These are phyloP conservation scores for Limonomyces culmigenus DNA, from an alignment of 1,284 basidiomycete species.

Conservation along the genomic window DNA sequence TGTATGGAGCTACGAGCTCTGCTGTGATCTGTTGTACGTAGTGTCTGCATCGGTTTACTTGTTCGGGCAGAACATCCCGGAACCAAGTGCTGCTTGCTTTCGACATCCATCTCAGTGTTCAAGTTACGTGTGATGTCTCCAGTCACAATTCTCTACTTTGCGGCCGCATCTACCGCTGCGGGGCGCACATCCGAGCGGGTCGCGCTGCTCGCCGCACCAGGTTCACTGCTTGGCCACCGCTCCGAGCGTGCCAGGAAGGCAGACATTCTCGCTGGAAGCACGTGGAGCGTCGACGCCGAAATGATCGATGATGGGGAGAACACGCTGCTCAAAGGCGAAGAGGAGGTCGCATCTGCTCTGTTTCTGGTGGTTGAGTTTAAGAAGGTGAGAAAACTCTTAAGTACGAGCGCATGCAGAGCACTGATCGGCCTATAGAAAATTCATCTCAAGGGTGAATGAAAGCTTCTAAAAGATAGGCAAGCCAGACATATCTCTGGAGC, in stretches of 20 bases:
- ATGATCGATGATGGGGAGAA: slow-evolving; percentile 48
- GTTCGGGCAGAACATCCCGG: too few species aligned
- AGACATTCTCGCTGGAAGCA: slow-evolving; percentile 36
- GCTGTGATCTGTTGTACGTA: too few species aligned
- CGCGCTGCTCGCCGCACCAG: slow-evolving; percentile 34
- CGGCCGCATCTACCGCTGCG: slow-evolving; percentile 55
- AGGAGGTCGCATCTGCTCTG: slow-evolving; percentile 71
- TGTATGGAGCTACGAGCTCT: not conserved
- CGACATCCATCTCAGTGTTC: too few species aligned
- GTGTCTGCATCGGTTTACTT: too few species aligned
- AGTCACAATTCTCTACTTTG: slow-evolving; percentile 70
- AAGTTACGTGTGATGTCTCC: too few species aligned
- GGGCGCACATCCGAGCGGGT: slow-evolving; percentile 33
- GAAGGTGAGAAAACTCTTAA: too few species aligned
- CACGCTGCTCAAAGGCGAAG: slow-evolving; percentile 44
- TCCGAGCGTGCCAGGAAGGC: slow-evolving; percentile 34
- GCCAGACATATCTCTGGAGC: too few species aligned
- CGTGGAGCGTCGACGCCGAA: slow-evolving; percentile 67
- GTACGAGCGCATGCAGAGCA: too few species aligned
- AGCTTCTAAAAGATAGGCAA: too few species aligned
- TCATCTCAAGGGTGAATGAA: too few species aligned
- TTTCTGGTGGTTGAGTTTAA: slow-evolving; percentile 64
- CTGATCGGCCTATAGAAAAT: too few species aligned
- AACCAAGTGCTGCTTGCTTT: too few species aligned
- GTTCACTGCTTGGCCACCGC: slow-evolving; percentile 27